Evolutionary conservation across 2,329 filamentous ascomycete genomes (phyloP).

Genomic region (Hymenoscyphus repandus): DNA sequence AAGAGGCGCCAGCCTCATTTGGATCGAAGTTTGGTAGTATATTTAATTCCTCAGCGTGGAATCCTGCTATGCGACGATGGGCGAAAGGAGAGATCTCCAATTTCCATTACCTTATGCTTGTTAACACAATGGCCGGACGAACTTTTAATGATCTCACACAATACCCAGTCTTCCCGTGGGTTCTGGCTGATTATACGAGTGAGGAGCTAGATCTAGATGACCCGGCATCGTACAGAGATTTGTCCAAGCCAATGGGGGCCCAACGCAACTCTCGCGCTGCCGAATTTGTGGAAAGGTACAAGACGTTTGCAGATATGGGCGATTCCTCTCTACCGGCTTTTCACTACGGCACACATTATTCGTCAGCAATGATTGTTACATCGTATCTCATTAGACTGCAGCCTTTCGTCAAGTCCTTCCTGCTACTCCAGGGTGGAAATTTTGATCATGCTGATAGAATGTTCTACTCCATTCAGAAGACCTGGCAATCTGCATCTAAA

Average conservation of each 20-base stretch:
- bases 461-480: constrained; percentile 87
- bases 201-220: constrained; percentile 84
- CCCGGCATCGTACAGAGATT: constrained; percentile 79
- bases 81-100: constrained; percentile 93
- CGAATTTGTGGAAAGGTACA: constrained; percentile 79
- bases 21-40: constrained; percentile 89
- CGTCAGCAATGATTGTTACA: constrained; percentile 96
- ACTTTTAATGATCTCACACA: constrained; percentile 98
- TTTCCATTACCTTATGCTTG: constrained; percentile 97
- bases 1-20: constrained; percentile 57
- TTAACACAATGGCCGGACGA: constrained; percentile 94
- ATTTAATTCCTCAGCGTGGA: constrained; percentile 77
- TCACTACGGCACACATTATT: constrained; percentile 98
- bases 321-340: constrained; percentile 73
- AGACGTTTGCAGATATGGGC: constrained; percentile 84
- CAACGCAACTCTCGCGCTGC: constrained; percentile 71
- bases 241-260: constrained; percentile 94
- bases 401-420: constrained; percentile 92
- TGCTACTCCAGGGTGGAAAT: constrained; percentile 87
- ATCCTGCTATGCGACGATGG: constrained; percentile 85
- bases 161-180: constrained; percentile 97
- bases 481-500: constrained; percentile 84
- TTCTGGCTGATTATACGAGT: constrained; percentile 91
- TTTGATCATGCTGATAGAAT: constrained; percentile 95
- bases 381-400: constrained; percentile 93